Conservation (phyloP, 345 rosid species). For the Sonneratia caseolaris region DNA sequence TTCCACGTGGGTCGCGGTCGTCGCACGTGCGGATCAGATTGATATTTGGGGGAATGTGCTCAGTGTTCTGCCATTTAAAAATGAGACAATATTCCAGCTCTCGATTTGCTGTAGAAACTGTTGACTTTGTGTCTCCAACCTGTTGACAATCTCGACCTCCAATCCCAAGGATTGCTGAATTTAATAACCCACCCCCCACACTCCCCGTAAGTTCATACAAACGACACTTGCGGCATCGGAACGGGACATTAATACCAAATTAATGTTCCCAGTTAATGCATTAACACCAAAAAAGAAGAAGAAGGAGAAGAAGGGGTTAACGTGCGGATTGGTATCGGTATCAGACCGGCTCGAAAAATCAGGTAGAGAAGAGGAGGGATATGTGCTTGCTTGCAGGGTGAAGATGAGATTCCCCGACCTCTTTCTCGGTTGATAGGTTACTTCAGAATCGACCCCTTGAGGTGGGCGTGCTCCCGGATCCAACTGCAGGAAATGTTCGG, state of each 20-base stretch:
- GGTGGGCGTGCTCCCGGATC: no score
- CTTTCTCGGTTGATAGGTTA: no score
- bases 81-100: not conserved
- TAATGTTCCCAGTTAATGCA: not conserved
- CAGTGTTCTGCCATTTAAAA: not conserved
- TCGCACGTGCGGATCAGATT: not conserved
- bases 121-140: slow-evolving; percentile 1
- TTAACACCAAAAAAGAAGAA: not conserved
- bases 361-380: not conserved
- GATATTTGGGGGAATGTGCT: not conserved
- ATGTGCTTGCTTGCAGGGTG: no score
- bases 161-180: not conserved
- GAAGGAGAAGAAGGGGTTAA: not conserved
- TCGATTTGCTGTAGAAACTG: not conserved
- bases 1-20: not conserved
- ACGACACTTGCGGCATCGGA: slow-evolving; percentile 6
- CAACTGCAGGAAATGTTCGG: no score
- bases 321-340: not conserved
- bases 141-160: slow-evolving; percentile 1
- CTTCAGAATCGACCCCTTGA: no score
- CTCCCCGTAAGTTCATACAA: not conserved
- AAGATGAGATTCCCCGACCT: no score
- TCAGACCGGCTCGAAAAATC: not conserved
- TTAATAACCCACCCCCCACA: not conserved
- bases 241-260: slow-evolving; percentile 7